Base-by-base conservation (phyloP, 2,329 filamentous ascomycete genomes). In the Clonostachys byssicola region DNA sequence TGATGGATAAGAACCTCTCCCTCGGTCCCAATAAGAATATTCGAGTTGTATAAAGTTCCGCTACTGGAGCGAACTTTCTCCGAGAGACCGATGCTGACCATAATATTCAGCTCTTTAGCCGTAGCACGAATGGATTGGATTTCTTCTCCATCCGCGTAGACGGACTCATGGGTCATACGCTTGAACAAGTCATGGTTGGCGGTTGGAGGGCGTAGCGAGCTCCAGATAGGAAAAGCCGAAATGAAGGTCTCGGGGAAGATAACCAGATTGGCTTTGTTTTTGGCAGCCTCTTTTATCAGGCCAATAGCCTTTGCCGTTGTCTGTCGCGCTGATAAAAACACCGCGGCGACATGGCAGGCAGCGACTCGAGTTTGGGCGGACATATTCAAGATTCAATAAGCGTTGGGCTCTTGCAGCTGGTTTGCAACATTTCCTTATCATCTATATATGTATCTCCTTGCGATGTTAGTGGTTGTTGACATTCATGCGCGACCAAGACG, bases 181-280 rank as follows among this genome's bases (percentile, higher is more conserved):
- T 63, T 59, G 56, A 79, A 80, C 1, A 78, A 60, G 10, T 59
- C 55, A 48, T 81, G 76, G 48, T 77, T 78, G 6, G 76, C 67
- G 1, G 68, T 70, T 0, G 78, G 77, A 0, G 75, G 54, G 1
- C 65, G 61, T 1, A 75, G 18, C 2, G 73, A 61, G 17, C 68
- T 72, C 77, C 77, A 80, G 12, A 77, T 47, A 0, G 78, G 77
- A 43, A 78, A 81, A 0, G 72, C 77, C 0, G 76, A 67, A 40
- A 80, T 75, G 53, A 66, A 77, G 0, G 73, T 69, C 54, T 80
- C 77, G 0, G 77, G 75, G 51, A 80, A 80, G 30, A 78, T 70
- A 12, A 80, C 67, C 5, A 81, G 59, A 18, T 78, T 67, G 8
- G 77, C 75, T 0, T 56, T 54, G 44, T 73, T 65, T 2, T 44